Base-by-base conservation (phyloP, 1,139 yeast species). In the Torulaspora pretoriensis region DNA sequence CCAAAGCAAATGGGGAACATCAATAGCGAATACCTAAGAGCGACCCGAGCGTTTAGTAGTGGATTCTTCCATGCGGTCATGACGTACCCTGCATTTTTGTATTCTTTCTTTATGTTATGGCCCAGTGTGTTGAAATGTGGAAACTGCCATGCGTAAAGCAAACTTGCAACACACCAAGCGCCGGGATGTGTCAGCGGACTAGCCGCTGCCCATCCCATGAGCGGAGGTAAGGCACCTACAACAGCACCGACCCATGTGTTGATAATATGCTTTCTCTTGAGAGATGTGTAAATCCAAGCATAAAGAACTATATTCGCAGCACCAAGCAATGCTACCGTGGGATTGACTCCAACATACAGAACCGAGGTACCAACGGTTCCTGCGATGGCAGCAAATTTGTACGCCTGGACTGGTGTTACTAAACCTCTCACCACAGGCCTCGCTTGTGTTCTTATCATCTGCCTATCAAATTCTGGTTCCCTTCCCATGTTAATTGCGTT, bases 181-280 rank as follows among this genome's bases (percentile, higher is more conserved):
- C 94, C 97, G 0, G 97, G 97, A 51, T 87, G 88, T 3, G 73
- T 57, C 40, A 92, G 69, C 1, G 95, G 79, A 2, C 87, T 80
- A 3, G 96, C 85, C 0, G 97, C 96, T 1, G 96, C 96, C 98
- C 98, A 92, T 2, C 99, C 99, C 99, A 92, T 92, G 43, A 94
- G 73, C 26, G 99, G 99, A 1, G 99, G 98, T 33, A 92, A 85
- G 0, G 97, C 97, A 3, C 99, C 99, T 2, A 94, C 98, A 8
- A 94, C 64, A 1, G 98, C 98, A 17, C 99, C 99, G 1, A 92
- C 94, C 99, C 99, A 92, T 1, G 99, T 92, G 65, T 92, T 92
- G 36, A 85, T 64, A 40, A 92, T 92, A 14, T 88, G 81, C 52
- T 74, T 78, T 45, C 99, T 75, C 61, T 92, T 92, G 61, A 94